Percentiles rank a stretch among this genome's conserved stretches.
Evolutionary conservation across 1,284 basidiomycete genomes (phyloP).

Genomic region (Athelia sp.): DNA sequence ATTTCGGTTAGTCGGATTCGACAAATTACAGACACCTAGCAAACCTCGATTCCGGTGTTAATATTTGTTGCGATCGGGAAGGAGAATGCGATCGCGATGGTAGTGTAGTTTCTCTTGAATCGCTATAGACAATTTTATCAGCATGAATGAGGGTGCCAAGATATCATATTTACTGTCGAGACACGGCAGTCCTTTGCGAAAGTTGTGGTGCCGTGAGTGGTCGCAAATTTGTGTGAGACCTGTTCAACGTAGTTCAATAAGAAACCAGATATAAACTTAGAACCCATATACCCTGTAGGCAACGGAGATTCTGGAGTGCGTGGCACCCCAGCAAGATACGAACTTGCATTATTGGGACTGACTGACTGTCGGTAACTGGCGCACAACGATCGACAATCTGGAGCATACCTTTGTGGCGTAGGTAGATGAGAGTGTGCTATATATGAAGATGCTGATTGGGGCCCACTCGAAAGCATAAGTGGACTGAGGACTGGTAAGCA

Average conservation of each 20-base stretch:
- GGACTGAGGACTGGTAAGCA: neutral
- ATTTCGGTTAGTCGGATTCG: slow-evolving; percentile 4
- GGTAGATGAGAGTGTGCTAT: slow-evolving; percentile 40
- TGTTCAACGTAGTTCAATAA: neutral
- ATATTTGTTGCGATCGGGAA: slow-evolving; percentile 32
- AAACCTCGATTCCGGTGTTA: slow-evolving; percentile 51
- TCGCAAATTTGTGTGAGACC: slow-evolving; percentile 4
- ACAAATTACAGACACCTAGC: slow-evolving; percentile 3
- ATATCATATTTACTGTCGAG: slow-evolving; percentile 10
- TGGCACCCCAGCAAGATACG: slow-evolving; percentile 34
- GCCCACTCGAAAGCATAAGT: neutral
- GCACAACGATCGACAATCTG: slow-evolving; percentile 5
- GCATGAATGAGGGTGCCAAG: neutral
- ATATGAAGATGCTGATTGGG: neutral
- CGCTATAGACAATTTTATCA: too few species aligned
- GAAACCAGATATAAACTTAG: neutral
- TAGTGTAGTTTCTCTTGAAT: too few species aligned
- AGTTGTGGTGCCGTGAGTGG: slow-evolving; percentile 12
- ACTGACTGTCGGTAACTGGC: slow-evolving; percentile 6
- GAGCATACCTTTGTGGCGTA: slow-evolving; percentile 53
- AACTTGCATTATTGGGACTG: slow-evolving; percentile 42
- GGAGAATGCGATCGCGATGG: slow-evolving; percentile 3
- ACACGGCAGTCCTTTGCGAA: slow-evolving; percentile 14
- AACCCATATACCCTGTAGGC: slow-evolving; percentile 28
- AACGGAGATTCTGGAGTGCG: slow-evolving; percentile 40